A percentile compares a stretch with the other conserved stretches of the same genome.
These are phyloP conservation scores for Tricharina praecox DNA, from an alignment of 495 filamentous ascomycete species.

Conservation along the genomic window DNA sequence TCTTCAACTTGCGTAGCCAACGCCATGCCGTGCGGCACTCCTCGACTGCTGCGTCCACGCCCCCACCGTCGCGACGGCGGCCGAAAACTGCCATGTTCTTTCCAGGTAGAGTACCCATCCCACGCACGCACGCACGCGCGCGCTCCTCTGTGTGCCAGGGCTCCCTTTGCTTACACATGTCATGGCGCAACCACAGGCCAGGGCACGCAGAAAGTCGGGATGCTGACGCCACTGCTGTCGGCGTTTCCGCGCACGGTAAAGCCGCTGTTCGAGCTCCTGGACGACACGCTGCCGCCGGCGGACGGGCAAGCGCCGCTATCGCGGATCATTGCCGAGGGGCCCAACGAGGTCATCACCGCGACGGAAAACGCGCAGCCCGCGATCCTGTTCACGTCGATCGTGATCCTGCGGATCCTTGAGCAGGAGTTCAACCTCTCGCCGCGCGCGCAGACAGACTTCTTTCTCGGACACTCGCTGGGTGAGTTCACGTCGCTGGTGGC, in stretches of 20 bases:
- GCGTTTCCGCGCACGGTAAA: constrained; percentile 60
- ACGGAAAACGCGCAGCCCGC: constrained; percentile 87
- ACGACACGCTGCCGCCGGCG: constrained; percentile 48
- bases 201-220: constrained; percentile 86
- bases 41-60: neutral
- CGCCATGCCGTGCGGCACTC: neutral
- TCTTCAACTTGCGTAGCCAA: neutral
- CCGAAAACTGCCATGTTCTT: constrained; percentile 72
- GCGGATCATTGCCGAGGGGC: constrained; percentile 62
- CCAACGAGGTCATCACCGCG: constrained; percentile 53
- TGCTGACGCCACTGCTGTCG: constrained; percentile 69
- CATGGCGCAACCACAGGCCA: constrained; percentile 42
- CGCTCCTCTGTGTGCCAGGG: neutral
- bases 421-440: constrained; percentile 44
- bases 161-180: neutral
- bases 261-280: constrained; percentile 66
- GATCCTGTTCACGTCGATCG: constrained; percentile 82
- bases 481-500: constrained; percentile 86
- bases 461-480: constrained; percentile 84
- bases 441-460: constrained; percentile 39
- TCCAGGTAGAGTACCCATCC: constrained; percentile 58
- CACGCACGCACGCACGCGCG: too few relatives aligned
- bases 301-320: constrained; percentile 42
- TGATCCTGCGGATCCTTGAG: constrained; percentile 81
- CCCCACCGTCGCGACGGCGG: constrained; percentile 2